Evolutionary conservation across 768 basidiomycete species (phyloP).

Genomic region (Hemileccinum rubropunctum): DNA sequence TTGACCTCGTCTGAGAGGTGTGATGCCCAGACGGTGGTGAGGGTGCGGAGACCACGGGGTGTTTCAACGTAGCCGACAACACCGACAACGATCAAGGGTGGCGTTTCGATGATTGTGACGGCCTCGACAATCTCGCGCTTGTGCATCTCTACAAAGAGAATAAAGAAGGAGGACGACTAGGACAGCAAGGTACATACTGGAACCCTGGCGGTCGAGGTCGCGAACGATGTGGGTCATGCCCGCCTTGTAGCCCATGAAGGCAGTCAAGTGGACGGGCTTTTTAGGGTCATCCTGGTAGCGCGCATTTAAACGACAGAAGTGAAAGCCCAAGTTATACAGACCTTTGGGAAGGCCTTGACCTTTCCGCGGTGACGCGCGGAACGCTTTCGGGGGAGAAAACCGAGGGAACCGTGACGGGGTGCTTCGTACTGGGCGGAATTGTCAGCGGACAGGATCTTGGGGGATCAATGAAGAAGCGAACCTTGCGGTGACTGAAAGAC

Average conservation of each 20-base stretch:
- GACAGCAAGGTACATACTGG: slow-evolving; percentile 63
- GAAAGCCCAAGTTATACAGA: slow-evolving; percentile 33
- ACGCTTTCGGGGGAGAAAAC: slow-evolving; percentile 95
- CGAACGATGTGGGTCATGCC: slow-evolving; percentile 99
- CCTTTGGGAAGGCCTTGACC: slow-evolving; percentile 99
- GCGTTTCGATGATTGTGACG: slow-evolving; percentile 93
- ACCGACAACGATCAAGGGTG: slow-evolving; percentile 94
- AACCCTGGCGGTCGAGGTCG: slow-evolving; percentile 98
- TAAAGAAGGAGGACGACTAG: background rate
- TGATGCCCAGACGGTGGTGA: slow-evolving; percentile 98
- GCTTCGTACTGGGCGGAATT: slow-evolving; percentile 79
- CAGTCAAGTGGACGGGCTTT: slow-evolving; percentile 98
- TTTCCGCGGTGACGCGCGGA: slow-evolving; percentile 97
- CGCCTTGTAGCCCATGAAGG: slow-evolving; percentile 99
- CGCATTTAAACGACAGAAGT: slow-evolving; percentile 5
- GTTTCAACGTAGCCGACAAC: slow-evolving; percentile 99
- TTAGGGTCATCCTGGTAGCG: slow-evolving; percentile 90
- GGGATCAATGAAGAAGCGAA: slow-evolving; percentile 34
- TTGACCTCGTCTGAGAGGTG: slow-evolving; percentile 98
- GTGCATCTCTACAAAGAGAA: slow-evolving; percentile 85
- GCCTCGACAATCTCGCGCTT: slow-evolving; percentile 99
- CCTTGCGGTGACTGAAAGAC: slow-evolving; percentile 79
- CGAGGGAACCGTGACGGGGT: slow-evolving; percentile 96
- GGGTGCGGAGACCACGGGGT: slow-evolving; percentile 95
- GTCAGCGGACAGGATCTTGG: slow-evolving; percentile 12